Base-by-base conservation (phyloP, 495 filamentous ascomycete genomes). In the Penicillium canescens region DNA sequence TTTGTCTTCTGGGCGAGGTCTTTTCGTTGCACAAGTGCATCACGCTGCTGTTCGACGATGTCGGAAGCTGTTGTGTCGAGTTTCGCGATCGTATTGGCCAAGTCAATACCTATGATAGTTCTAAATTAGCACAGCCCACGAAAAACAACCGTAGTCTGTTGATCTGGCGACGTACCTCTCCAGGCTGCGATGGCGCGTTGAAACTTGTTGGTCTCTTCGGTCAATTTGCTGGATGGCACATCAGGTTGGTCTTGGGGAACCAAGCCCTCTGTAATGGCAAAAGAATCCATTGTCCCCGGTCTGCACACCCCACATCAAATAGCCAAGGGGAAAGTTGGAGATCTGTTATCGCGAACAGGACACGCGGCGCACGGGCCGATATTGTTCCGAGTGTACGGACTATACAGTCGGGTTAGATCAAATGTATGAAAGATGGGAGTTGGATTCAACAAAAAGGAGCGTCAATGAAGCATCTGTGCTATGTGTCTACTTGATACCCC, bases 1-100 rank as follows among this genome's bases (percentile, higher is more conserved):
- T 98, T 99, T 3, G 94, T 99, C 76, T 96, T 98, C 70, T 96
- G 92, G 13, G 94, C 94, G 14, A 99, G 80, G 47, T 99, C 94
- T 64, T 99, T 99, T 42, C 94, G 83, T 66, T 97, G 92, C 12
- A 96, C 85, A 9, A 96, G 85, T 16, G 92, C 86, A 70, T 97
- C 95, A 57, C 91, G 84, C 65, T 99, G 94, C 63, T 91, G 88
- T 37, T 87, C 76, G 38, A 98, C 90, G 42, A 99, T 91, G 61
- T 99, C 95, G 3, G 91, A 91, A 6, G 94, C 92, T 10, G 90
- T 90, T 56, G 86, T 84, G 70, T 99, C 94, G 46, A 99, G 84
- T 59, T 85, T 90, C 35, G 91, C 89, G 57, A 96, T 83, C 41
- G 96, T 86, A 46, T 81, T 84, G 31, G 90, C 87, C 44, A 99